Conservation (phyloP, 306 rosid genomes). For the Cajanus cajan region DNA sequence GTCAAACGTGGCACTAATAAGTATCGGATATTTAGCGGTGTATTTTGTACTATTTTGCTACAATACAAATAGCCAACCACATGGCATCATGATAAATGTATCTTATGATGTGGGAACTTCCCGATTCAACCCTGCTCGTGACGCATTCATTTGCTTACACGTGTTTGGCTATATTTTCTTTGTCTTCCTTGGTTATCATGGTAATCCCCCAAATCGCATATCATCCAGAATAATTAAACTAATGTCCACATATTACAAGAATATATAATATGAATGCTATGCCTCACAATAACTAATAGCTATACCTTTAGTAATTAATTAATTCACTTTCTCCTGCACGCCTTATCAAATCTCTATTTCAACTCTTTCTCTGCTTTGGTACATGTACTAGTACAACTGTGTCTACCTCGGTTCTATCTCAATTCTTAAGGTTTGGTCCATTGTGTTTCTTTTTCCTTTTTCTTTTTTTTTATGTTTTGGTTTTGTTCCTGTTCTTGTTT, state of each 20-base stretch:
- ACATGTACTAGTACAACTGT: not conserved
- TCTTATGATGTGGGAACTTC: not conserved
- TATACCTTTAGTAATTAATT: not conserved
- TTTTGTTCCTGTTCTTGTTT: not conserved
- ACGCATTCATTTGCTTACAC: not conserved
- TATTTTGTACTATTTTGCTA: not conserved
- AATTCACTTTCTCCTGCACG: not conserved
- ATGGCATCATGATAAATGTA: not conserved
- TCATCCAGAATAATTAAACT: not conserved
- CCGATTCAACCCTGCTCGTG: not conserved
- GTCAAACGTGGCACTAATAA: not conserved
- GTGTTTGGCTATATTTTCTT: not conserved
- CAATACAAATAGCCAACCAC: not conserved
- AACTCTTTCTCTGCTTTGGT: not conserved
- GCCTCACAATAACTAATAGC: not conserved
- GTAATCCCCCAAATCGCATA: not conserved
- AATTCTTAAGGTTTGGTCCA: conserved; percentile 19
- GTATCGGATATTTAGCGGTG: no score
- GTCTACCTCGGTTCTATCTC: not conserved
- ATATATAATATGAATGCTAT: not conserved
- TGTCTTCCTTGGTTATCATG: not conserved
- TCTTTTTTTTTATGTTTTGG: not conserved
- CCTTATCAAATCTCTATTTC: not conserved
- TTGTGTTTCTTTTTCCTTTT: no score
- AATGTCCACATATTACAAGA: not conserved